Base-by-base conservation (phyloP, 768 basidiomycete genomes). In the Mycena venus region DNA sequence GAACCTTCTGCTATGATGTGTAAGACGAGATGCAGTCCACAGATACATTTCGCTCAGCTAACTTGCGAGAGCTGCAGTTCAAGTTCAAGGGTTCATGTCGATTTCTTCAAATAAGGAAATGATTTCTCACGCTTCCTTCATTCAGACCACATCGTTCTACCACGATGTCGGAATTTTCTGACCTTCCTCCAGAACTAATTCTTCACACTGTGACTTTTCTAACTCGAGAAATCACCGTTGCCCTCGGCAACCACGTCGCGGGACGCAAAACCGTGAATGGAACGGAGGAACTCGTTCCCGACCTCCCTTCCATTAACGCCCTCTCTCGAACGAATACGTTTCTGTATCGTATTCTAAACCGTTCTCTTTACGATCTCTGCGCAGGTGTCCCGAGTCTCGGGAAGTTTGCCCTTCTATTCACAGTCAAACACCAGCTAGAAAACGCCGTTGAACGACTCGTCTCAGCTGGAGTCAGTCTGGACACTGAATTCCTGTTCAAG, bases 251-350 rank as follows among this genome's bases (percentile, higher is more conserved):
- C 34, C 36, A 23, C 25, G n/a, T 23, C 12, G 4, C 42, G 19
- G 42, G 19, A n/a, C n/a, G n/a, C n/a, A n/a, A n/a, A n/a, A n/a
- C n/a, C n/a, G n/a, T n/a, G n/a, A n/a, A n/a, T 11, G 10, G 47
- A 23, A 23, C 19, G 47, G 19, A 8, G 23, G 11, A 25, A 29
- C 60, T 42, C 19, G 40, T 62, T 23, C 61, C 61, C 21, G 61
- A 62, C 29, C 61, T 62, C 17, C 25, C 61, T 21, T 62, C 61
- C 25, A 62, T 62, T n/a, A 62, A 62, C 17, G 61, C 61, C 15
- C 40, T 62, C 25, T 62, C 38, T 31, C 42, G 31, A 21, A n/a
- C 61, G n/a, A 44, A 31, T 21, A 44, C 25, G 9, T 1, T 7
- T 25, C 31, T 62, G 2, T 40, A 62, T 21, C 7, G 11, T 8